These are phyloP conservation scores for Saturnispora hagleri DNA, from an alignment of 805 yeast species.

Conservation along the genomic window DNA sequence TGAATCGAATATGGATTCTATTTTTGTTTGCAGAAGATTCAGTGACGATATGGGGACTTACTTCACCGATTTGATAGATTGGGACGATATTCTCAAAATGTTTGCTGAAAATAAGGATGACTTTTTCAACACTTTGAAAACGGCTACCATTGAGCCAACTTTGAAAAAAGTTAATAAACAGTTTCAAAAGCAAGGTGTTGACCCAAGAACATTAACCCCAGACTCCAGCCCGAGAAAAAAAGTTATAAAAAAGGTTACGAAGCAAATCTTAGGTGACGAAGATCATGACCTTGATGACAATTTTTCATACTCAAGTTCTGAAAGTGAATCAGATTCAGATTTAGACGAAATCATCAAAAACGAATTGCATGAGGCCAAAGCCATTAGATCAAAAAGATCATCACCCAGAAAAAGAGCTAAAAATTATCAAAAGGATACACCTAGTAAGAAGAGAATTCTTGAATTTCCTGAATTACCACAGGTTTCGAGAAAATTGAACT, in stretches of 20 bases:
- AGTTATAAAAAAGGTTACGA: background rate
- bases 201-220: constrained; percentile 9
- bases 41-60: constrained; percentile 29
- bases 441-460: background rate
- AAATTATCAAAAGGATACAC: background rate
- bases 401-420: constrained; percentile 1
- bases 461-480: constrained; percentile 10
- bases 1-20: constrained; percentile 25
- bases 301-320: constrained; percentile 1
- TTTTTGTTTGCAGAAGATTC: constrained; percentile 36
- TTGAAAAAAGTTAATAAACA: constrained; percentile 10
- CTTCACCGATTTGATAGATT: constrained; percentile 33
- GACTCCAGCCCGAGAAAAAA: background rate
- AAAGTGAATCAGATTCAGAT: constrained; percentile 9
- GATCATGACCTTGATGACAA: constrained; percentile 14
- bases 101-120: constrained; percentile 23
- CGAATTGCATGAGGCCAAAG: background rate
- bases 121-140: constrained; percentile 27
- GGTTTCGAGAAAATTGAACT: constrained; percentile 5
- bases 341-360: constrained; percentile 6
- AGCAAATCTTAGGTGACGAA: constrained; percentile 6
- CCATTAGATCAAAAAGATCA: background rate
- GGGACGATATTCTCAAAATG: constrained; percentile 24
- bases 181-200: constrained; percentile 10
- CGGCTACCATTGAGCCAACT: constrained; percentile 24